These are phyloP conservation scores for Zygoascus biomembranicola DNA, from an alignment of 805 yeast species.

Conservation along the genomic window DNA sequence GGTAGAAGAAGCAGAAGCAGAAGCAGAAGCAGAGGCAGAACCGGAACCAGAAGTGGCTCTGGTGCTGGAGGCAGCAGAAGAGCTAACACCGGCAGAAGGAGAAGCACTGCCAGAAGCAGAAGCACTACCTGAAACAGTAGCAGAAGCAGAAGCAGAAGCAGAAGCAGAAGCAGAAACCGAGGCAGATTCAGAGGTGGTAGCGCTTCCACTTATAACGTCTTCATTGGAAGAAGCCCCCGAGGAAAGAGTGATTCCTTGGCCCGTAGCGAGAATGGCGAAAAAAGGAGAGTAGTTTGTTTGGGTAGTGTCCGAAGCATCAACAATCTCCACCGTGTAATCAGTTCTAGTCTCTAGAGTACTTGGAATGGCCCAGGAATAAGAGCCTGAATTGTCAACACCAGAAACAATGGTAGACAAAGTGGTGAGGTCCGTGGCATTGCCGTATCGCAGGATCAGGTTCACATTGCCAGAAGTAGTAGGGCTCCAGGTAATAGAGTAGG, in stretches of 20 bases:
- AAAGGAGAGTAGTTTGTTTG: conserved; percentile 21
- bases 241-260: conserved; percentile 15
- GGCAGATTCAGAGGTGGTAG: conserved; percentile 8
- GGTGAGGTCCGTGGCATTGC: conserved; percentile 20
- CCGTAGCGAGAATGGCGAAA: conserved; percentile 19
- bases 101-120: conserved; percentile 4
- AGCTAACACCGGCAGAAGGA: conserved; percentile 3
- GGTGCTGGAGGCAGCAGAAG: conserved; percentile 6
- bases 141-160: conserved; percentile 6
- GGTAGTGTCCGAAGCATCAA: conserved; percentile 13
- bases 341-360: conserved; percentile 12
- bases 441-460: conserved; percentile 22
- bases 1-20: conserved; percentile 3
- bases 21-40: conserved; percentile 10
- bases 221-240: conserved; percentile 2
- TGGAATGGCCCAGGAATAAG: conserved; percentile 24
- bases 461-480: conserved; percentile 20
- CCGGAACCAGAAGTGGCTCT: conserved; percentile 2
- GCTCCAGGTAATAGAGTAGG: conserved; percentile 24
- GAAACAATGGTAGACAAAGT: conserved; percentile 21
- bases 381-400: conserved; percentile 23
- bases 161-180: conserved; percentile 10
- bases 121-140: conserved; percentile 5
- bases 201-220: not conserved
- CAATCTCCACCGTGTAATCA: conserved; percentile 22